Base-by-base conservation (phyloP, 495 filamentous ascomycete species). In the Aspergillus olivimuriae region DNA sequence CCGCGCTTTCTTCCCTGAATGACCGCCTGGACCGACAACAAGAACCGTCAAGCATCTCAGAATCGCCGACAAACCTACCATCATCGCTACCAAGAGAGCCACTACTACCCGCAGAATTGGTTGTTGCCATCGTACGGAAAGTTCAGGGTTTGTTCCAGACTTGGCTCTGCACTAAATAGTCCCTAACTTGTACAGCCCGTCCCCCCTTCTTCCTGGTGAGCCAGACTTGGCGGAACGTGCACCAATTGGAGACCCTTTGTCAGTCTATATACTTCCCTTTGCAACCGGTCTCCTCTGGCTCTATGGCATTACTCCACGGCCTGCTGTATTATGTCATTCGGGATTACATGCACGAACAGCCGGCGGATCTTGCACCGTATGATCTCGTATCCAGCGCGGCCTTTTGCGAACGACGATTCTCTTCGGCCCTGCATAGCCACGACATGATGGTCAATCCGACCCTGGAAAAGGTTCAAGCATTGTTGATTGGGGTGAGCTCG, bases 181-280 rank as follows among this genome's bases (percentile, higher is more conserved):
- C 3, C 16, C 47, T 57, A 16, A 53, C 45, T 12, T 4, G 10
- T 22, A 16, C 18, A 58, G 56, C 48, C 4, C 50, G 49, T 39
- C 56, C 52, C 16, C 56, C 56, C 2, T 59, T 59, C 21, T 53
- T 43, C 28, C 30, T 59, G 31, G 56, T 59, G 17, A 56, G 52
- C 39, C 56, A 59, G 30, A 51, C 56, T 4, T 59, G 56, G 56
- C 41, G 47, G 36, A 41, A 56, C 22, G 26, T 43, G 7, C 18
- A 42, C 1, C 52, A 55, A 28, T 32, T 59, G 1, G 52, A 59
- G 24, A 36, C 40, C 6, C 43, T 59, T 7, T 59, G 56, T 23
- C 56, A 59, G 17, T 47, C 47, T 8, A 53, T 59, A 8, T 59
- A 59, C 38, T 59, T 59, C 30, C 56, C 56, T 3, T 15, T 55